Conservation (phyloP, 2,329 filamentous ascomycete genomes). For the Trichophyton verrucosum region DNA sequence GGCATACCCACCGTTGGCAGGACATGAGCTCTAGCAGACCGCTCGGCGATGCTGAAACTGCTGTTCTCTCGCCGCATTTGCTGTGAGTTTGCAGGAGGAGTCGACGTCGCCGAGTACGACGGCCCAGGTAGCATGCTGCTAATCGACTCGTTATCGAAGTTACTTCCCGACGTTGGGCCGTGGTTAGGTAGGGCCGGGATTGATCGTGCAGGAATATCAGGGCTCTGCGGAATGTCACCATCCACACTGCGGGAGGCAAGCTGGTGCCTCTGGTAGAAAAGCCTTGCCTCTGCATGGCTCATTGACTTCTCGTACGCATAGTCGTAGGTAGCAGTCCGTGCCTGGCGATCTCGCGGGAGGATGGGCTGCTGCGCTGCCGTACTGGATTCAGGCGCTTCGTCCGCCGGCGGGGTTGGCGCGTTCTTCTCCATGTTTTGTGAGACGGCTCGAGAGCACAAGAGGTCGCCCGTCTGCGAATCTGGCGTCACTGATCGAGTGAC, state of each 20-base stretch:
- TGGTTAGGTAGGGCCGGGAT: slow-evolving; percentile 15
- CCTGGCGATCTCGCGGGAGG: slow-evolving; percentile 35
- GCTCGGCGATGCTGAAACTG: background rate
- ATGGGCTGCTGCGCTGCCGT: slow-evolving; percentile 16
- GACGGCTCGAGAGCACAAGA: background rate
- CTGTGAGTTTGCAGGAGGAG: slow-evolving; percentile 24
- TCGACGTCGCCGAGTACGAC: slow-evolving; percentile 11
- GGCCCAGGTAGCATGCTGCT: slow-evolving; percentile 7
- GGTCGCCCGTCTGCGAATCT: background rate
- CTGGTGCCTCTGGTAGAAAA: slow-evolving; percentile 88
- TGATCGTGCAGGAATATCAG: slow-evolving; percentile 11
- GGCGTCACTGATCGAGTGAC: background rate
- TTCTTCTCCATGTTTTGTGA: background rate
- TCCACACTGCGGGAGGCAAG: slow-evolving; percentile 41
- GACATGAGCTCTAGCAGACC: slow-evolving; percentile 20
- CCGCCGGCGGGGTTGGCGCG: background rate
- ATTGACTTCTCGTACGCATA: slow-evolving; percentile 87
- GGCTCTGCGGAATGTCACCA: slow-evolving; percentile 27
- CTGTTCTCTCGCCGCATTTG: slow-evolving; percentile 18
- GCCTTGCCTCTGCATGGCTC: slow-evolving; percentile 85
- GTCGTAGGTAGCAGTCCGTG: slow-evolving; percentile 80
- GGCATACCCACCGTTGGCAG: slow-evolving; percentile 46
- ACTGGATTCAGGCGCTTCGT: slow-evolving; percentile 7
- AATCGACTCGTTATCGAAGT: slow-evolving; percentile 11
- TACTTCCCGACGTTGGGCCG: slow-evolving; percentile 13